Evolutionary conservation across 2,329 filamentous ascomycete genomes (phyloP).

Genomic region (Ceratocystis papillata): DNA sequence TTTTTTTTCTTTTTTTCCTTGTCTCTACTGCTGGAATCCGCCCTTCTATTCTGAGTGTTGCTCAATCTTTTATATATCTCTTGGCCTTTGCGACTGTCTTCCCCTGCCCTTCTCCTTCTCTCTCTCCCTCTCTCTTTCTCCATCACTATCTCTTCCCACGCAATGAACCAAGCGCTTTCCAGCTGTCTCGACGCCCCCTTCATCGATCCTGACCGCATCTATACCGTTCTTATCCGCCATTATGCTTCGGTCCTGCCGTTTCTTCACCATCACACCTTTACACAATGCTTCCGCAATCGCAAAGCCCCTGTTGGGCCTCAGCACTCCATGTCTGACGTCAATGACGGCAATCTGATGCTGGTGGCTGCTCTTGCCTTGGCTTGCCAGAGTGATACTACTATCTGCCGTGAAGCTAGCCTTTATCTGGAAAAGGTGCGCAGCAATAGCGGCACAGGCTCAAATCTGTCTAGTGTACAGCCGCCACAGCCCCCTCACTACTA

Average conservation of each 20-base stretch:
- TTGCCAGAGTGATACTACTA: slow-evolving; percentile 8
- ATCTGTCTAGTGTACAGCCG: background rate
- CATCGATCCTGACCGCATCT: slow-evolving; percentile 5
- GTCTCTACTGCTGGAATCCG: background rate
- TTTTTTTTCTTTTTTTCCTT: background rate
- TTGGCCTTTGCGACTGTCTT: background rate
- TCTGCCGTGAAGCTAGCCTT: background rate
- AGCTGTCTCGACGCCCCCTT: background rate
- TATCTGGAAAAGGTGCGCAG: background rate
- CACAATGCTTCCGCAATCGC: background rate
- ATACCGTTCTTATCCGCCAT: background rate
- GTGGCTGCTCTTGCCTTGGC: slow-evolving; percentile 13
- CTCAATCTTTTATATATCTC: too few relatives aligned
- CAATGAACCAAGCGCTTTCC: background rate
- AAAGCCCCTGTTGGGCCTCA: background rate
- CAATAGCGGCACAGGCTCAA: background rate
- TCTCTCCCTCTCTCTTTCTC: background rate
- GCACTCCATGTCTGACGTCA: background rate
- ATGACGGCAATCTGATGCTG: slow-evolving; percentile 10
- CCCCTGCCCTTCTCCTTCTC: background rate
- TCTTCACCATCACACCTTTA: background rate
- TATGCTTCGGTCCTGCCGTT: slow-evolving; percentile 9
- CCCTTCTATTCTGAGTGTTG: background rate
- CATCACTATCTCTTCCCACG: background rate
- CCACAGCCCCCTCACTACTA: slow-evolving; percentile 4